Conservation (phyloP, 2,329 filamentous ascomycete species). For the Aspergillus sergii region DNA sequence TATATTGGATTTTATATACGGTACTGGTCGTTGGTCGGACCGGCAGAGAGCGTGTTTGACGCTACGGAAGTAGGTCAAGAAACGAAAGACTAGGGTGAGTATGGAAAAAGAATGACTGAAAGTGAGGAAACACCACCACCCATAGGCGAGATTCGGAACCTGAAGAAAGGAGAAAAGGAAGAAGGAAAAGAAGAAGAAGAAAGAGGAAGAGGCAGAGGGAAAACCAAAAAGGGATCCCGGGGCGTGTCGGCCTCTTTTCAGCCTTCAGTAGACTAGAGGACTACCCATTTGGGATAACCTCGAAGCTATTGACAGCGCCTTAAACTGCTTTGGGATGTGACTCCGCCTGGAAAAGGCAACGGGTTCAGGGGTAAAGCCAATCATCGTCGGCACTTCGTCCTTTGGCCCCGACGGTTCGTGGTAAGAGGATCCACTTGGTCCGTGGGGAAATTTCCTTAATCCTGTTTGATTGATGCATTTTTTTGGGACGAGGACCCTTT, state of each 20-base stretch:
- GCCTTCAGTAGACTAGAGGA: background rate
- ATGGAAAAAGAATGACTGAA: conserved; percentile 13
- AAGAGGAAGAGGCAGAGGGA: background rate
- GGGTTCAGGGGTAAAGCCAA: conserved; percentile 17
- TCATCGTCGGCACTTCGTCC: background rate
- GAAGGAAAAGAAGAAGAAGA: background rate
- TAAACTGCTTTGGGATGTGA: conserved; percentile 8
- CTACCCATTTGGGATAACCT: conserved; percentile 14
- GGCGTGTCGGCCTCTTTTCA: background rate
- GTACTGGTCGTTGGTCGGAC: background rate
- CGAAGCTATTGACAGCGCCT: conserved; percentile 18
- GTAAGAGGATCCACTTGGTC: conserved; percentile 9
- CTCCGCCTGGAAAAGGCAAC: background rate
- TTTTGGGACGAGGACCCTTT: background rate
- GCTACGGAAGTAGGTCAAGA: background rate
- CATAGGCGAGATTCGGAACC: conserved; percentile 4
- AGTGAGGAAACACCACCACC: background rate
- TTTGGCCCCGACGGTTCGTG: conserved; percentile 21
- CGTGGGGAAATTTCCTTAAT: conserved; percentile 1
- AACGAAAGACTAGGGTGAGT: conserved; percentile 27
- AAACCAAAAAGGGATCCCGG: conserved; percentile 2
- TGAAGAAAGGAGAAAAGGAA: conserved; percentile 4
- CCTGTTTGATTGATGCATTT: background rate
- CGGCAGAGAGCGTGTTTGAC: background rate
- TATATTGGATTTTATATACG: background rate